A percentile compares a stretch with the other conserved stretches of the same genome.
phyloP scores from a whole-genome alignment of 805 yeast genomes.

The Candida nonsorbophila region DNA sequence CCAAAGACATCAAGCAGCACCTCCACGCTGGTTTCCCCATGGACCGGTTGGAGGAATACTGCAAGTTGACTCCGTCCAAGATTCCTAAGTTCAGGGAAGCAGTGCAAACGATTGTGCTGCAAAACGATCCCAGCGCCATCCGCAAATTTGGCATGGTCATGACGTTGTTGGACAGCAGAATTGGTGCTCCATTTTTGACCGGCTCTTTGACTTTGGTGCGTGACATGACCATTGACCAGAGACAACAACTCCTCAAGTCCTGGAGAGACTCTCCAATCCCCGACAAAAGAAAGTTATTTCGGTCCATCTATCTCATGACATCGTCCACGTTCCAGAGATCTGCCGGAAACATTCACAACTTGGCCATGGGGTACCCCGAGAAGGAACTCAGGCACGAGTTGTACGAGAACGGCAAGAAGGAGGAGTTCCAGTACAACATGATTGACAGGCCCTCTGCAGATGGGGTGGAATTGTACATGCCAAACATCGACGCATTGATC shows the following conservation, averaged over 20 bases:
- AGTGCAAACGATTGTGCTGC: constrained; percentile 9
- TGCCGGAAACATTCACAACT: constrained; percentile 27
- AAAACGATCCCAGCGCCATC: constrained; percentile 12
- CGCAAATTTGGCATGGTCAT: constrained; percentile 19
- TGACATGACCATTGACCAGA: constrained; percentile 31
- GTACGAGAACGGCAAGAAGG: constrained; percentile 18
- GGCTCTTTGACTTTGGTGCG: constrained; percentile 25
- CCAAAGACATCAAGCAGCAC: constrained; percentile 19
- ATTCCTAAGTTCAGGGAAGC: constrained; percentile 19
- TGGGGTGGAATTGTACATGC: constrained; percentile 25
- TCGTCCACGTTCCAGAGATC: constrained; percentile 17
- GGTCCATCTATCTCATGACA: constrained; percentile 20
- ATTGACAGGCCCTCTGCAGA: constrained; percentile 23
- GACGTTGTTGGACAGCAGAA: constrained; percentile 22
- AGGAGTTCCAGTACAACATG: constrained; percentile 23
- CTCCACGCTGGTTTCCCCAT: constrained; percentile 20
- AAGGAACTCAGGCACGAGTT: constrained; percentile 22
- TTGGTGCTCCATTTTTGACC: constrained; percentile 28
- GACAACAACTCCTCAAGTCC: constrained; percentile 22
- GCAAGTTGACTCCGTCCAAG: constrained; percentile 22
- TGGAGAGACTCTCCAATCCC: constrained; percentile 40
- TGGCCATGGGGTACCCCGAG: constrained; percentile 36
- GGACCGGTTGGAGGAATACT: constrained; percentile 24
- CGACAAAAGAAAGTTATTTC: constrained; percentile 28
- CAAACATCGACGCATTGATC: constrained; percentile 40